Evolutionary conservation across 2,329 filamentous ascomycete species (phyloP).

Genomic region (Sarocladium strictum): DNA sequence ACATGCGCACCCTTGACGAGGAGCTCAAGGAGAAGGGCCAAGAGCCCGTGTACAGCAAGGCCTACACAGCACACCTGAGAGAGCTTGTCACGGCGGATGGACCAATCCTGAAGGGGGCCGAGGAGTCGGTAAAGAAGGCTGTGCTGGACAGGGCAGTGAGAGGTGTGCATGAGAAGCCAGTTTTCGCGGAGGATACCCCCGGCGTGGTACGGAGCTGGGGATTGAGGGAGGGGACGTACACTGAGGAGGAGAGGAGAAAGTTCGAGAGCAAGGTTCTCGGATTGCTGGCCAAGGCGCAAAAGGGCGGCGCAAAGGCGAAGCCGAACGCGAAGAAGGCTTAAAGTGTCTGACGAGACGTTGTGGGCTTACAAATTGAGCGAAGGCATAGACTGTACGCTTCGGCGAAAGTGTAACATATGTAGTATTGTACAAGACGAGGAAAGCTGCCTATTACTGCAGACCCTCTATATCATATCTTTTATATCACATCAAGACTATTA

Average conservation of each 20-base stretch:
- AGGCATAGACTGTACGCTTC: neutral
- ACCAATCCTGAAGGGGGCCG: slow-evolving; percentile 24
- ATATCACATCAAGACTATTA: no score
- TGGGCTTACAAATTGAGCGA: neutral
- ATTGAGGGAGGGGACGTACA: slow-evolving; percentile 31
- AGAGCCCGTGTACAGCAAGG: slow-evolving; percentile 9
- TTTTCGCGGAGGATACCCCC: slow-evolving; percentile 23
- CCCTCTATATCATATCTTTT: neutral
- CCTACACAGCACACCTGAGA: slow-evolving; percentile 14
- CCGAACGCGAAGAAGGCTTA: slow-evolving; percentile 10
- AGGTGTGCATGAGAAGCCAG: slow-evolving; percentile 30
- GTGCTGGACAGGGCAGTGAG: slow-evolving; percentile 27
- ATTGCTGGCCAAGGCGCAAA: slow-evolving; percentile 20
- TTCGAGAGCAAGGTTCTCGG: slow-evolving; percentile 35
- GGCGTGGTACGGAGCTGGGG: slow-evolving; percentile 30
- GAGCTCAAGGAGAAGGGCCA: slow-evolving; percentile 13
- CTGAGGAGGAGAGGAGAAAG: slow-evolving; percentile 23
- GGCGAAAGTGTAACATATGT: slow-evolving; percentile 7
- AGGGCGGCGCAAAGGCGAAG: slow-evolving; percentile 16
- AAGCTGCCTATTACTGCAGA: neutral
- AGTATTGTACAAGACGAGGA: slow-evolving; percentile 9
- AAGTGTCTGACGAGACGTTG: no score
- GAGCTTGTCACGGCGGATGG: slow-evolving; percentile 13
- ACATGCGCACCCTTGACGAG: slow-evolving; percentile 14
- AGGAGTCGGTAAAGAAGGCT: slow-evolving; percentile 26